These are phyloP conservation scores for Coemansia sp. DNA, from an alignment of 371 early-diverging fungal genomes.

Conservation along the genomic window DNA sequence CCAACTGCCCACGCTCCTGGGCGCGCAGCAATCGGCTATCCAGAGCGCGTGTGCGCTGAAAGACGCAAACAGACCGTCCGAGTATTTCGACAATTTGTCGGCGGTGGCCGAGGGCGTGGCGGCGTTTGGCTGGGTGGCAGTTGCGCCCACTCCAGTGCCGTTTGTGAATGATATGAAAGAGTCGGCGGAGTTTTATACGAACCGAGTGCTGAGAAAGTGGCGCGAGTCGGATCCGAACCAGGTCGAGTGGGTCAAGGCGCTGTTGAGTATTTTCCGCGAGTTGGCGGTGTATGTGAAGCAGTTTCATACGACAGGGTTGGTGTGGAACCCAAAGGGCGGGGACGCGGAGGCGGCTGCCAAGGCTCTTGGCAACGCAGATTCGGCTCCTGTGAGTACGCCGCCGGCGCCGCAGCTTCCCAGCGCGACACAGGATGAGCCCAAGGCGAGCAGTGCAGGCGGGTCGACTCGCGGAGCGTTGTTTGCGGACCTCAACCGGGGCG, in stretches of 20 bases:
- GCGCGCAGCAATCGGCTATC: conserved; percentile 72
- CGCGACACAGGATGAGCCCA: background rate
- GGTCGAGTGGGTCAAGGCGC: conserved; percentile 80
- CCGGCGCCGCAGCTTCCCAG: conserved; percentile 62
- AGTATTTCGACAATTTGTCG: conserved; percentile 77
- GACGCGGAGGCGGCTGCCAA: conserved; percentile 34
- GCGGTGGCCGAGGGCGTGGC: conserved; percentile 85
- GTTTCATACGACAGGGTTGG: conserved; percentile 84
- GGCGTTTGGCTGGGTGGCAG: conserved; percentile 90
- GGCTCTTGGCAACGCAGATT: conserved; percentile 47
- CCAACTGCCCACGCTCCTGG: conserved; percentile 58
- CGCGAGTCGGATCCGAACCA: conserved; percentile 86
- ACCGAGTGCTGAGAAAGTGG: conserved; percentile 85
- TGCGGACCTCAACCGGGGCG: conserved; percentile 84
- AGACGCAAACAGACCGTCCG: conserved; percentile 70
- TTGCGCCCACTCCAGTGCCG: conserved; percentile 85
- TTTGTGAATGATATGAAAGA: conserved; percentile 88
- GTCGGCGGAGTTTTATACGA: conserved; percentile 86
- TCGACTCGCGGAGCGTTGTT: conserved; percentile 68
- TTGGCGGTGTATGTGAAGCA: conserved; percentile 84
- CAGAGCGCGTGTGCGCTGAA: conserved; percentile 63
- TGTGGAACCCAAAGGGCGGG: conserved; percentile 81
- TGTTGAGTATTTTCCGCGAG: conserved; percentile 65
- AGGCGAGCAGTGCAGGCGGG: background rate
- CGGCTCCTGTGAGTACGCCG: conserved; percentile 68